phyloP scores from a whole-genome alignment of 2,329 filamentous ascomycete species.

The Diaporthe amygdali region DNA sequence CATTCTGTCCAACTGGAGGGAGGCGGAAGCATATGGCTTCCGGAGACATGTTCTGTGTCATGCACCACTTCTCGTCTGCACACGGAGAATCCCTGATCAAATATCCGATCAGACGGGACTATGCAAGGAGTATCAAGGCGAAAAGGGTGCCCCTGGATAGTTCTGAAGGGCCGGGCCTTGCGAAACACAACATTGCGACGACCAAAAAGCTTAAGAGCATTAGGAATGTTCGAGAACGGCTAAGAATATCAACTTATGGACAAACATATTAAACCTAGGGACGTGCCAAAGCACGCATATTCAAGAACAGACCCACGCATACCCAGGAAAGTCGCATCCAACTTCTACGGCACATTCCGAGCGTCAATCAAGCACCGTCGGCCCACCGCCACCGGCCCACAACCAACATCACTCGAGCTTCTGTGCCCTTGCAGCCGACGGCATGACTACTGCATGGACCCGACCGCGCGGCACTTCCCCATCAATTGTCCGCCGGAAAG shows the following conservation, averaged over 20 bases:
- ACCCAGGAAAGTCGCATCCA: not conserved
- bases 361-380: not conserved
- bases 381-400: not conserved
- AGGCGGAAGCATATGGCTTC: not conserved
- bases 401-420: too few species aligned
- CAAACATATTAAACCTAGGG: not conserved
- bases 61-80: not conserved
- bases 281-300: not conserved
- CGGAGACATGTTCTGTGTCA: not conserved
- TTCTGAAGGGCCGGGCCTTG: too few species aligned
- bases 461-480: too few species aligned
- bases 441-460: too few species aligned
- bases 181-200: too few species aligned
- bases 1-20: too few species aligned
- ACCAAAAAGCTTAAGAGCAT: too few species aligned
- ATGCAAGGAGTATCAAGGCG: not conserved
- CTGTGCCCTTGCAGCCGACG: too few species aligned
- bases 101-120: not conserved
- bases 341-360: not conserved
- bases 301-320: not conserved
- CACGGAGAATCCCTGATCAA: accelerated
- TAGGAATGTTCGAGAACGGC: not conserved
- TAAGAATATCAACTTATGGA: not conserved
- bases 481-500: not conserved
- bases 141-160: not conserved